A percentile compares a stretch with the other conserved stretches of the same genome.
Conservation (phyloP, 768 basidiomycete genomes). For the Boletus rex-veris region DNA sequence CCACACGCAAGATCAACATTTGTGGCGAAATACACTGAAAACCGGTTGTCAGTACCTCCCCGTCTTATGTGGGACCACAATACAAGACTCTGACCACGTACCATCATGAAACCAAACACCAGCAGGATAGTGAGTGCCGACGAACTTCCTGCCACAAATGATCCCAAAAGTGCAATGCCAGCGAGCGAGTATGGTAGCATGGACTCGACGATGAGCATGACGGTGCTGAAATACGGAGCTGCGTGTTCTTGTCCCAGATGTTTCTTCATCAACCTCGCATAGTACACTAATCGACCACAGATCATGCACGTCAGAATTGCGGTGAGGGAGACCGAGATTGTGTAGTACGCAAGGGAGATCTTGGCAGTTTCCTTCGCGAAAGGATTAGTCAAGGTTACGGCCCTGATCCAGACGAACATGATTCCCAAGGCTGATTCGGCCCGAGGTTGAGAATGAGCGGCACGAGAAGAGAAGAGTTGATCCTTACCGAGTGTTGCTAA, state of each 20-base stretch:
- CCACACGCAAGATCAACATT: conserved; percentile 11
- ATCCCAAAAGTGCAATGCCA: conserved; percentile 5
- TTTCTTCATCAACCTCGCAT: not conserved
- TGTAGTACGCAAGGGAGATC: conserved; percentile 1
- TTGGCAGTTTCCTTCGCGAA: not conserved
- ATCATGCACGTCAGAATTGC: conserved; percentile 8
- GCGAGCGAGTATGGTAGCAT: no score
- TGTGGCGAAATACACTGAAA: conserved; percentile 13
- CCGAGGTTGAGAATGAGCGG: not conserved
- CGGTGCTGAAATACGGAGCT: not conserved
- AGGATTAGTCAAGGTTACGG: no score
- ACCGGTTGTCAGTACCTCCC: not conserved
- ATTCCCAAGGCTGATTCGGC: conserved; percentile 4
- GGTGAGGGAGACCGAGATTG: not conserved
- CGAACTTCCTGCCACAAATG: not conserved
- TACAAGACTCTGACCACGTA: not conserved
- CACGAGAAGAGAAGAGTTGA: not conserved
- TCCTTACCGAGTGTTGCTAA: conserved; percentile 6
- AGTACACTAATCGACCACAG: not conserved
- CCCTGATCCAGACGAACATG: not conserved
- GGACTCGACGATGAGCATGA: no score
- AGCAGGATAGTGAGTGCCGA: no score
- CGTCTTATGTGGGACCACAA: not conserved
- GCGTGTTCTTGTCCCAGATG: no score
- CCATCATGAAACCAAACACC: not conserved